phyloP scores from a whole-genome alignment of 2,329 filamentous ascomycete species.

The Aspergillus sp. region DNA sequence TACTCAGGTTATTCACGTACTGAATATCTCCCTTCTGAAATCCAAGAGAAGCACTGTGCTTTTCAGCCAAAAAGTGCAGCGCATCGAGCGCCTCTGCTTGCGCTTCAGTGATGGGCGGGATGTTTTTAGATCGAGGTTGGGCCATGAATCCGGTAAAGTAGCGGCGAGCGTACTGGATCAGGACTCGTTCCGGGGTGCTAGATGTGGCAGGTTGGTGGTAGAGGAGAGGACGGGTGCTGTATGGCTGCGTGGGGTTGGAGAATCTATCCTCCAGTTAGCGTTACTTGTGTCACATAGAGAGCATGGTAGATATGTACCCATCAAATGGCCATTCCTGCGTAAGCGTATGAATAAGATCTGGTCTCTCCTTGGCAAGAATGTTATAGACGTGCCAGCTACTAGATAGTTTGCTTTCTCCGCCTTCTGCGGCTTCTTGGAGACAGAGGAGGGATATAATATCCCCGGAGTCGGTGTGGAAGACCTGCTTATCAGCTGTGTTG shows the following conservation, averaged over 20 bases:
- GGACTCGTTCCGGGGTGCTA: slow-evolving; percentile 53
- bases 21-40: slow-evolving; percentile 55
- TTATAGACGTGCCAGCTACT: slow-evolving; percentile 59
- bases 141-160: slow-evolving; percentile 56
- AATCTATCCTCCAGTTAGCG: slow-evolving; percentile 46
- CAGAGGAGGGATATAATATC: slow-evolving; percentile 57
- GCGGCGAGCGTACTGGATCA: slow-evolving; percentile 63
- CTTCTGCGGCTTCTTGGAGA: slow-evolving; percentile 49
- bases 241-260: slow-evolving; percentile 51
- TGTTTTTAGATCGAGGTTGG: slow-evolving; percentile 43
- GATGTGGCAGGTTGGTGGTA: slow-evolving; percentile 56
- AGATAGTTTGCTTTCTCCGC: slow-evolving; percentile 56
- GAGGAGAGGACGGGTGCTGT: slow-evolving; percentile 41
- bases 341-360: slow-evolving; percentile 56
- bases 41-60: slow-evolving; percentile 45
- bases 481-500: slow-evolving; percentile 43
- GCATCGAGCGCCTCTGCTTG: slow-evolving; percentile 57
- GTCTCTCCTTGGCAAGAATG: slow-evolving; percentile 54
- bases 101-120: slow-evolving; percentile 54
- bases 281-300: rapidly evolving
- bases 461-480: slow-evolving; percentile 61
- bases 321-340: slow-evolving; percentile 53
- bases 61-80: slow-evolving; percentile 52
- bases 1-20: slow-evolving; percentile 55
- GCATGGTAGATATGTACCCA: slow-evolving; percentile 35